Evolutionary conservation across 345 rosid species (phyloP), one percentile per base, ranked within the genome.

Genomic region (Bretschneidera sinensis): DNA sequence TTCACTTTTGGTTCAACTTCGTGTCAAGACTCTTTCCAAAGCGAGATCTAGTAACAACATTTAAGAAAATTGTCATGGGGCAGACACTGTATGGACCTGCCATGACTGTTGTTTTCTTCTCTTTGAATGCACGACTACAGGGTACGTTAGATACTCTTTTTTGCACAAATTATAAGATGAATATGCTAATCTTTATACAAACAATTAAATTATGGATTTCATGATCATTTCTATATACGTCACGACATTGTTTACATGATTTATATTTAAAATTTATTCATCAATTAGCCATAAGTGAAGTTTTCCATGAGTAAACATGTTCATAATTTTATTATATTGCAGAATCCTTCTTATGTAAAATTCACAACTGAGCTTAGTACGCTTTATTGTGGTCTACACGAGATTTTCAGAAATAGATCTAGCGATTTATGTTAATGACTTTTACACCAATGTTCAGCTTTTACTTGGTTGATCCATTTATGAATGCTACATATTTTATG

Each of bases 1-100:
- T 95, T 68, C 95, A 91, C 64, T 79, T 78, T 61, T 88, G 95
- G 97, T 90, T 91, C 80, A 88, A 82, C 63, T 72, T 86, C 54
- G 65, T 95, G 80, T 88, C 96, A 19, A 83, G 70, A 51, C 64
- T 66, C 53, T 82, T 91, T 59, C 97, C 99, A 0, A 85, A 86
- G 74, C 76, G 74, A 62, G 97, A 95, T 78, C 55, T 86, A 66
- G 61, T 82, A 22, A 76, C 92, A 9, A 91, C 89, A 4, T 78
- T 88, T 60, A 95, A 91, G 89, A 95, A 91, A 77, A 91, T 88
- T 75, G 74, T 78, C 50, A 69, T 95, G 89, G 97, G 89, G 23
- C 91, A 85, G 76, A 59, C 78, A 15, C 23, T 84, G 24, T 92
- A 83, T 47, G 96, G 94, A 43, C 98, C 98, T 17, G 33, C 57